Conservation (phyloP, 2,329 filamentous ascomycete genomes). For the Pyricularia sp. region DNA sequence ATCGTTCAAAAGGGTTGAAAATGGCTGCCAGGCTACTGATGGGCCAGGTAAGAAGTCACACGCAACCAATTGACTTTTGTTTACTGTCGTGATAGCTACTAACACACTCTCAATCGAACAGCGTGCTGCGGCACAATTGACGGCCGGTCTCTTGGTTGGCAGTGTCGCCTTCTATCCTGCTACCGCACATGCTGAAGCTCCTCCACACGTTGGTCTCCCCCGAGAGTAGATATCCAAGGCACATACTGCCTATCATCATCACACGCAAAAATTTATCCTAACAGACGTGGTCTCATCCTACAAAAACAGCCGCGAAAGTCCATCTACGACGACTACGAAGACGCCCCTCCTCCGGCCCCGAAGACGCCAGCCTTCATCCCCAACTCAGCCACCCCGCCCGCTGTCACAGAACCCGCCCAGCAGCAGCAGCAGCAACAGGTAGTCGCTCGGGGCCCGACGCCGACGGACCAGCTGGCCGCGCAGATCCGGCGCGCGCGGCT, state of each 20-base stretch:
- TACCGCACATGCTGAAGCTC: conserved; percentile 38
- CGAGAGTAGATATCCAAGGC: not conserved
- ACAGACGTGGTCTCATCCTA: conserved; percentile 1
- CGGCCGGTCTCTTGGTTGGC: conserved; percentile 36
- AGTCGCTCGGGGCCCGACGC: conserved; percentile 43
- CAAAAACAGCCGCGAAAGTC: conserved; percentile 43
- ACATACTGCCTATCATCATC: conserved; percentile 4
- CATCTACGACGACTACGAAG: conserved; percentile 65
- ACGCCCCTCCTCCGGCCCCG: conserved; percentile 12
- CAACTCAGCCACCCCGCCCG: conserved; percentile 16
- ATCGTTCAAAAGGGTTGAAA: conserved; percentile 33
- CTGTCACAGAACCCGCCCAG: conserved; percentile 17
- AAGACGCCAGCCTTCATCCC: conserved; percentile 9
- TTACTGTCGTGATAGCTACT: conserved; percentile 9
- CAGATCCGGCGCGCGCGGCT: conserved; percentile 72
- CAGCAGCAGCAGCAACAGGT: conserved; percentile 6
- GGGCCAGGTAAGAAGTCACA: conserved; percentile 31
- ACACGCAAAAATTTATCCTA: not conserved
- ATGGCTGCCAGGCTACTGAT: conserved; percentile 50
- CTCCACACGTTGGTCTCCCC: conserved; percentile 10
- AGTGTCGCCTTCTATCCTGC: conserved; percentile 33
- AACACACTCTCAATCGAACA: conserved; percentile 12
- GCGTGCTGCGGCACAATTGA: conserved; percentile 40
- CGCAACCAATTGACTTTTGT: conserved; percentile 6
- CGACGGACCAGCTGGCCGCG: conserved; percentile 76